phyloP scores from a whole-genome alignment of 2,329 filamentous ascomycete species.

The Alternaria viburni region DNA sequence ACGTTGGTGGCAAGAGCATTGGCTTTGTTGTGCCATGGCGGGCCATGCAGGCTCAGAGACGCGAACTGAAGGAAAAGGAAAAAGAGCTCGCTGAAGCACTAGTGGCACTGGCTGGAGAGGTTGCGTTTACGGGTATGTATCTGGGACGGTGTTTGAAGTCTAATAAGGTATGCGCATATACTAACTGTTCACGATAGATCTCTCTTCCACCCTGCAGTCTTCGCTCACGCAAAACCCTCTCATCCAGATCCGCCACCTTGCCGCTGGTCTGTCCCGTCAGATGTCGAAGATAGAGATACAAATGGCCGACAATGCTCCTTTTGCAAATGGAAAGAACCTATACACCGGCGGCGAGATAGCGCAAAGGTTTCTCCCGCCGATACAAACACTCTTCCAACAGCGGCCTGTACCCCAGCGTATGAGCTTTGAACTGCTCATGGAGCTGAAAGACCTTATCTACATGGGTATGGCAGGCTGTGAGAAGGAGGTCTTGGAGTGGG shows the following conservation, averaged over 20 bases:
- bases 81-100: conserved; percentile 44
- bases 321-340: conserved; percentile 39
- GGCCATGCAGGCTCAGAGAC: conserved; percentile 43
- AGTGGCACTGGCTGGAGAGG: conserved; percentile 42
- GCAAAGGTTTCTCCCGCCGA: conserved; percentile 40
- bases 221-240: conserved; percentile 42
- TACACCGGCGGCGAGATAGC: conserved; percentile 43
- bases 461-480: conserved; percentile 34
- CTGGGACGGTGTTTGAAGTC: not conserved
- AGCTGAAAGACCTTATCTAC: conserved; percentile 42
- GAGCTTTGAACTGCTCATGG: conserved; percentile 45
- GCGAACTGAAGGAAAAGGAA: conserved; percentile 40
- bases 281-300: conserved; percentile 44
- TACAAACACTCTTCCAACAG: conserved; percentile 41
- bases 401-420: conserved; percentile 40
- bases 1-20: conserved; percentile 37
- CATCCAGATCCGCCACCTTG: conserved; percentile 44
- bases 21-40: conserved; percentile 46
- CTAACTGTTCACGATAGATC: conserved; percentile 26
- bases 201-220: conserved; percentile 36
- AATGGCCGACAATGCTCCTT: conserved; percentile 45
- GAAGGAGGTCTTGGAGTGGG: conserved; percentile 39
- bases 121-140: conserved; percentile 39
- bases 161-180: not conserved
- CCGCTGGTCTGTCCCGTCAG: conserved; percentile 43